Percentiles rank a stretch among this genome's conserved stretches.
These are phyloP conservation scores for Durusdinium trenchii DNA, from an alignment of 73 alveolate genomes.

Conservation along the genomic window DNA sequence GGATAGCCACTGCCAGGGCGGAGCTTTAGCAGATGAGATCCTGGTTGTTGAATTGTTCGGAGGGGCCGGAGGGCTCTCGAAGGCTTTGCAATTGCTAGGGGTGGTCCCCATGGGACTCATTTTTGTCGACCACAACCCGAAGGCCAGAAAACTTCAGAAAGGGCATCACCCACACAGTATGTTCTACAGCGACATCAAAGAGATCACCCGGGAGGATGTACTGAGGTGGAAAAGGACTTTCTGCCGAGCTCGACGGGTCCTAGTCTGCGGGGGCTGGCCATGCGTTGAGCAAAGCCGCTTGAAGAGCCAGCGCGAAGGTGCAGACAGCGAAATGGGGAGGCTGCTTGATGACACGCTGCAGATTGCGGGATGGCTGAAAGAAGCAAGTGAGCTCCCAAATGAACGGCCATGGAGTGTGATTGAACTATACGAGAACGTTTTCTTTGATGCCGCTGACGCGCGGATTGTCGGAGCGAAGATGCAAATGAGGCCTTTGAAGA, in stretches of 20 bases:
- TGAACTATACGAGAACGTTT: slow-evolving; percentile 11
- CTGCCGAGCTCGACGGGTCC: background rate
- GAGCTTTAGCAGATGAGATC: no score
- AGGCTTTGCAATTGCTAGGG: slow-evolving; percentile 3
- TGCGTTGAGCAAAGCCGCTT: background rate
- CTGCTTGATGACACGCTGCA: background rate
- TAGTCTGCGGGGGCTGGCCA: slow-evolving; percentile 27
- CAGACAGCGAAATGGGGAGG: background rate
- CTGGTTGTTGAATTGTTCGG: no score
- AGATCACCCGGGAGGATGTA: background rate
- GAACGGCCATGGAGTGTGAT: background rate
- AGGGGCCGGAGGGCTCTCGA: no score
- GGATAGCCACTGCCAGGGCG: no score
- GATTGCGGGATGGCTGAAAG: background rate
- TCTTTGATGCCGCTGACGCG: no score
- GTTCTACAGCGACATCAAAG: background rate
- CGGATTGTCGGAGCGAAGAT: no score
- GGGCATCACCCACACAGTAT: background rate
- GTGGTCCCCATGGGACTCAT: slow-evolving; percentile 28
- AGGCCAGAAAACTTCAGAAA: background rate
- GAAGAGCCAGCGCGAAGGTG: background rate
- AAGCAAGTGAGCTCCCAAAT: background rate
- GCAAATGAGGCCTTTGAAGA: no score
- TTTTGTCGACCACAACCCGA: background rate
- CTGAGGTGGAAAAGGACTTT: background rate